These are phyloP conservation scores for Falciphora oryzae DNA, from an alignment of 2,329 filamentous ascomycete species.

Conservation along the genomic window DNA sequence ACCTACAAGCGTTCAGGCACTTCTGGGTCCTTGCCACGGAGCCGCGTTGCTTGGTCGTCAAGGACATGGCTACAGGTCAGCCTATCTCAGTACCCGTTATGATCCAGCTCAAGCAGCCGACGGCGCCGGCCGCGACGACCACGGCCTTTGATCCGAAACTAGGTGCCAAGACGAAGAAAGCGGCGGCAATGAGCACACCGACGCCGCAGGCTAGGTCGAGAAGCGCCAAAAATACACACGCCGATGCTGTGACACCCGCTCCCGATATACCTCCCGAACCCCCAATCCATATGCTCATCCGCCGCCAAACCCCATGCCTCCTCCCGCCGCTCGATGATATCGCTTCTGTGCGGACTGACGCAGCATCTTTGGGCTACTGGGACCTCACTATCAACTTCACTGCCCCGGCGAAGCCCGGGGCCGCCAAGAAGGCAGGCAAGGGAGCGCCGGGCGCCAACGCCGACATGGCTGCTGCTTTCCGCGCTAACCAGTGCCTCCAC, in stretches of 20 bases:
- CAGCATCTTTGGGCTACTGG: constrained; percentile 67
- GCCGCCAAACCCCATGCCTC: constrained; percentile 49
- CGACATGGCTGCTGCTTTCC: constrained; percentile 58
- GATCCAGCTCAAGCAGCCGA: constrained; percentile 46
- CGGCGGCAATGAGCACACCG: constrained; percentile 4
- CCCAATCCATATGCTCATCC: constrained; percentile 26
- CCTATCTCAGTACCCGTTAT: constrained; percentile 69
- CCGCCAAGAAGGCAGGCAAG: neutral
- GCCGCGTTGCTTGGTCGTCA: constrained; percentile 78
- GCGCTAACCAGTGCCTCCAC: constrained; percentile 64
- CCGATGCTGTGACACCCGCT: neutral
- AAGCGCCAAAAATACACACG: neutral
- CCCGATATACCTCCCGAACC: neutral
- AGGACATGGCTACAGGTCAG: constrained; percentile 78
- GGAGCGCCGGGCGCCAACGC: constrained; percentile 38
- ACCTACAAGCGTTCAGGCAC: constrained; percentile 93
- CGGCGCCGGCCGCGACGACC: constrained; percentile 17
- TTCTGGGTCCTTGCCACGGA: constrained; percentile 95
- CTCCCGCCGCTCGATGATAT: constrained; percentile 62
- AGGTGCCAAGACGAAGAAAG: constrained; percentile 27
- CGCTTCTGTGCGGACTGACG: constrained; percentile 51
- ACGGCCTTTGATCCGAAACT: constrained; percentile 33
- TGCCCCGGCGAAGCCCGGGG: neutral
- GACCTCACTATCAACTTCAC: constrained; percentile 70
- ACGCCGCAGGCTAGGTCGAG: neutral